Conservation (phyloP, 768 basidiomycete genomes). For the Mycena vulgaris region DNA sequence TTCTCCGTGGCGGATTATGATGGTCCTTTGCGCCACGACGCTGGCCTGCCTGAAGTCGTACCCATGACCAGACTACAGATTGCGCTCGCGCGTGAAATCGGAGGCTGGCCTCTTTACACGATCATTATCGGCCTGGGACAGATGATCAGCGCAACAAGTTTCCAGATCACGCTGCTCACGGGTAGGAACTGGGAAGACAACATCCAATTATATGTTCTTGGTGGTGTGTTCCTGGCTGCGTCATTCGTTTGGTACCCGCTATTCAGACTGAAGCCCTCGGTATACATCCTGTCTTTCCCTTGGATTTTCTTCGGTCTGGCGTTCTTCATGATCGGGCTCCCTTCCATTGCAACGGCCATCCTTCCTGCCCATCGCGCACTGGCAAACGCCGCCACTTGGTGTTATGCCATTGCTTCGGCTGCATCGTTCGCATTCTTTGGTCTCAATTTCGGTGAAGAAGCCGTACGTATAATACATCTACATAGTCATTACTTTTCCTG, state of each 20-base stretch:
- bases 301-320: slow-evolving; percentile 95
- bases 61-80: slow-evolving; percentile 91
- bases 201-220: slow-evolving; percentile 91
- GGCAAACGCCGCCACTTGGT: slow-evolving; percentile 88
- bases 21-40: slow-evolving; percentile 62
- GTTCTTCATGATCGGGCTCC: slow-evolving; percentile 93
- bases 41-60: slow-evolving; percentile 70
- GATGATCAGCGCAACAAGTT: slow-evolving; percentile 93
- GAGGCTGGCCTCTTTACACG: slow-evolving; percentile 93
- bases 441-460: slow-evolving; percentile 97
- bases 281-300: slow-evolving; percentile 88
- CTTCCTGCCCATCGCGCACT: slow-evolving; percentile 75
- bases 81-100: slow-evolving; percentile 83
- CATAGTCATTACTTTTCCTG: not conserved
- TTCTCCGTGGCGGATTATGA: slow-evolving; percentile 63
- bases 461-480: slow-evolving; percentile 62
- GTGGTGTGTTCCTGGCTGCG: slow-evolving; percentile 87
- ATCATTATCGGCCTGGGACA: slow-evolving; percentile 91
- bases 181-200: slow-evolving; percentile 89
- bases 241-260: slow-evolving; percentile 92
- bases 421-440: slow-evolving; percentile 96
- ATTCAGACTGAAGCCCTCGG: slow-evolving; percentile 90
- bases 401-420: slow-evolving; percentile 92
- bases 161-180: slow-evolving; percentile 93
- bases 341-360: slow-evolving; percentile 77